Evolutionary conservation across 768 basidiomycete genomes (phyloP).

Genomic region (Calocybe indica): DNA sequence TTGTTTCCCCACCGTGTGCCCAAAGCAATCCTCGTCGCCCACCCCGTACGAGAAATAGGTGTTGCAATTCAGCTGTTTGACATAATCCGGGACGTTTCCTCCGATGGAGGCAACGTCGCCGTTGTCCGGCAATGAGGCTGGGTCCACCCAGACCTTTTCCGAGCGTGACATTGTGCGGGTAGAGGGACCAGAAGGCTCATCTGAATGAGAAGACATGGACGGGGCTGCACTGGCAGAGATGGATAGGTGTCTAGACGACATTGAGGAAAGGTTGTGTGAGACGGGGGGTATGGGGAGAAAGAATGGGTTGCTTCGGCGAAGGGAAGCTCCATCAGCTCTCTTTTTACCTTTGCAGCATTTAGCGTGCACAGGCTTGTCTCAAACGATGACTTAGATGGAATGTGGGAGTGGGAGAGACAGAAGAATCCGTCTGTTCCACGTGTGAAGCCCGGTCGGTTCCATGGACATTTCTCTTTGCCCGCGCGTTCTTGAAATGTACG

Average conservation of each 20-base stretch:
- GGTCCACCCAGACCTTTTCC: slow-evolving; percentile 57
- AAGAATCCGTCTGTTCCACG: slow-evolving; percentile 12
- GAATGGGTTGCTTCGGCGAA: no score
- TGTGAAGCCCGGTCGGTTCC: slow-evolving; percentile 16
- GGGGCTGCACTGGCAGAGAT: slow-evolving; percentile 20
- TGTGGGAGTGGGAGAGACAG: slow-evolving; percentile 16
- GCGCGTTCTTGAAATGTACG: slow-evolving; percentile 20
- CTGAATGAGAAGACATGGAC: slow-evolving; percentile 16
- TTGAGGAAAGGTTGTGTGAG: slow-evolving; percentile 9
- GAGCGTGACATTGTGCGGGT: slow-evolving; percentile 17
- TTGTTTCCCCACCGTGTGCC: slow-evolving; percentile 50
- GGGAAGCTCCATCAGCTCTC: slow-evolving; percentile 3
- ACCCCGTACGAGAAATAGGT: slow-evolving; percentile 69
- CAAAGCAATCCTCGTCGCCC: slow-evolving; percentile 56
- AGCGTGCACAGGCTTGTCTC: not conserved
- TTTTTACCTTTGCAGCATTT: slow-evolving; percentile 1
- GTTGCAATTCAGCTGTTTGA: slow-evolving; percentile 65
- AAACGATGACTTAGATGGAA: no score
- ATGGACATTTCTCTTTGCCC: slow-evolving; percentile 10
- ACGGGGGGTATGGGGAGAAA: not conserved
- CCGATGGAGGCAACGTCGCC: slow-evolving; percentile 49
- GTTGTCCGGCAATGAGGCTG: slow-evolving; percentile 51
- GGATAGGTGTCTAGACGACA: slow-evolving; percentile 26
- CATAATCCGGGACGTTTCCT: slow-evolving; percentile 58
- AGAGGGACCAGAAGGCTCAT: slow-evolving; percentile 15